Evolutionary conservation across 768 basidiomycete species (phyloP).

Genomic region (Naganishia vishniacii): DNA sequence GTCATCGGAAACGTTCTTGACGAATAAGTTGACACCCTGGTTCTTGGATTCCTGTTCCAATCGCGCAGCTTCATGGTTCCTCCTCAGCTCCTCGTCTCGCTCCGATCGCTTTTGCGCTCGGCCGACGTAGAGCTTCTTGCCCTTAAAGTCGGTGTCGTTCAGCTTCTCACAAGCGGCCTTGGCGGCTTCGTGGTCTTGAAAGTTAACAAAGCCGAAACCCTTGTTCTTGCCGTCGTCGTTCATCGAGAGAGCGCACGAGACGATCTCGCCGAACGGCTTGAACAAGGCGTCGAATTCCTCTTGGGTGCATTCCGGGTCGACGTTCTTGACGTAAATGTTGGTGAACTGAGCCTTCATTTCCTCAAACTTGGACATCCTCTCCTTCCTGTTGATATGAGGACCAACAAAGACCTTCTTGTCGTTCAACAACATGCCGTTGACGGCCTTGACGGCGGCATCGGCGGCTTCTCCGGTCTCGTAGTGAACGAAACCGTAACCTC

Average conservation of each 20-base stretch:
- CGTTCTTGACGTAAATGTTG: slow-evolving; percentile 97
- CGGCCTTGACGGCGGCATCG: slow-evolving; percentile 91
- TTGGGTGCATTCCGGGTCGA: slow-evolving; percentile 72
- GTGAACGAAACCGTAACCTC: slow-evolving; percentile 98
- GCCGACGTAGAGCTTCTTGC: slow-evolving; percentile 87
- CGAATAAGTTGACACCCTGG: slow-evolving; percentile 96
- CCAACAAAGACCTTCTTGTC: slow-evolving; percentile 99
- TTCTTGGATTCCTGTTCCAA: slow-evolving; percentile 97
- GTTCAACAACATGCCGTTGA: slow-evolving; percentile 98
- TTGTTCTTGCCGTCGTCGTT: slow-evolving; percentile 85
- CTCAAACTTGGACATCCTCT: slow-evolving; percentile 96
- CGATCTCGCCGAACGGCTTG: slow-evolving; percentile 68
- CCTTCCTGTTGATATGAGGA: slow-evolving; percentile 95
- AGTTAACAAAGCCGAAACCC: slow-evolving; percentile 99
- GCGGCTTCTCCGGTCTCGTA: slow-evolving; percentile 97
- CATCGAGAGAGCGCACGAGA: slow-evolving; percentile 75
- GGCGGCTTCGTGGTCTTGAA: slow-evolving; percentile 83
- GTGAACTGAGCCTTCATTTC: slow-evolving; percentile 97
- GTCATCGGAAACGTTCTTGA: slow-evolving; percentile 91
- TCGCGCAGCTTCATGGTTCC: slow-evolving; percentile 88
- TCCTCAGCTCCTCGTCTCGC: slow-evolving; percentile 92
- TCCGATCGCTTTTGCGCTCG: slow-evolving; percentile 98
- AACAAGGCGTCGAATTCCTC: slow-evolving; percentile 84
- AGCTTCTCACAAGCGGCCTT: slow-evolving; percentile 80
- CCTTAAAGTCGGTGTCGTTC: slow-evolving; percentile 75